Evolutionary conservation across 495 filamentous ascomycete species (phyloP), one percentile per base, ranked within the genome.

Genomic region (Lasiosphaeriaceae sp.): DNA sequence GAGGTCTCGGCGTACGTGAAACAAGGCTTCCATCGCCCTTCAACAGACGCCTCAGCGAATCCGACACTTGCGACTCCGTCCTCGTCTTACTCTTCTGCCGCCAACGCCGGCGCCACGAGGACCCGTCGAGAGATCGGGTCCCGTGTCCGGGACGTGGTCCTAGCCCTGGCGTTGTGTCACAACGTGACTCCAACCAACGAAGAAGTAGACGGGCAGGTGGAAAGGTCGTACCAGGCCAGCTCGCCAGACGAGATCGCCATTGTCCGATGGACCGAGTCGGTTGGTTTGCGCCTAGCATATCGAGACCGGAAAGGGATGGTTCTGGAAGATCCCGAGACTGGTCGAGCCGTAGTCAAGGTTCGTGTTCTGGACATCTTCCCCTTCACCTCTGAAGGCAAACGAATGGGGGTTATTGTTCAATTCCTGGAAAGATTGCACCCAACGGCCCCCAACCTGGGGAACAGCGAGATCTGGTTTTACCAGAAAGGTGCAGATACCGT

Each of bases 231-330:
- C 61, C 95, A 99, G 74, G 95, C 95, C 20, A 95, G 90, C 17
- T 96, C 92, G 19, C 95, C 95, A 0, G 95, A 99, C 69, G 95
- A 99, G 71, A 96, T 99, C 65, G 95, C 95, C 19, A 99, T 99
- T 62, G 90, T 99, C 9, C 84, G 85, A 19, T 99, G 96, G 86
- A 95, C 93, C 0, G 92, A 97, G 71, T 87, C 86, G 11, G 91
- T 97, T 37, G 95, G 95, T 3, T 77, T 99, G 37, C 88, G 90
- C 12, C 74, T 99, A 8, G 74, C 86, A 2, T 86, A 94, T 64
- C 89, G 95, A 20, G 95, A 97, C 66, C 86, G 95, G 48, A 89
- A 89, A 59, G 83, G 76, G 24, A 96, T 99, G 64, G 77, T 81
- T 8, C 80, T 99, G 11, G 86, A 92, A 63, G 91, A 86, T 2